phyloP scores from a whole-genome alignment of 345 rosid genomes.

The Moringa oleifera region DNA sequence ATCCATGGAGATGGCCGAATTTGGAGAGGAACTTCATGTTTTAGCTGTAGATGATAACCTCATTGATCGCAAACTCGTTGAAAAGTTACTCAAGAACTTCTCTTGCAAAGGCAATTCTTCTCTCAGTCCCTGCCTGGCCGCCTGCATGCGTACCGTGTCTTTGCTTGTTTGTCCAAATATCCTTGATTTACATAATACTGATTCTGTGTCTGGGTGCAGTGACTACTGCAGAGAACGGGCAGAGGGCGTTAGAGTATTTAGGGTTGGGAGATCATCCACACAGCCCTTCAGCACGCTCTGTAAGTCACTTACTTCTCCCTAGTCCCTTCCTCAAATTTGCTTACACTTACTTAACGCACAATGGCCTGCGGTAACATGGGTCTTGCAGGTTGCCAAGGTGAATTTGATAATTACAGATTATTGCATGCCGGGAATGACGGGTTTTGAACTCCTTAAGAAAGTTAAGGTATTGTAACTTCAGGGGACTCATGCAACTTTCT shows the following conservation, averaged over 20 bases:
- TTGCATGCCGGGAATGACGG: slow-evolving; percentile 95
- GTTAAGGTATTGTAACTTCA: slow-evolving; percentile 44
- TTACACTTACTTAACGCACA: background rate
- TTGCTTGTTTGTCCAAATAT: background rate
- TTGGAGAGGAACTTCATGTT: slow-evolving; percentile 51
- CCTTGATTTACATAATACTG: background rate
- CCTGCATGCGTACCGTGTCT: background rate
- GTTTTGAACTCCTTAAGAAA: slow-evolving; percentile 77
- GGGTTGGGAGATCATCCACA: slow-evolving; percentile 46
- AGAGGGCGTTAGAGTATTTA: slow-evolving; percentile 66
- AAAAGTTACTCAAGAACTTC: slow-evolving; percentile 56
- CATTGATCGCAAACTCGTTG: slow-evolving; percentile 61
- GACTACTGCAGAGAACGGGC: slow-evolving; percentile 73
- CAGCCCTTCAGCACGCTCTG: slow-evolving; percentile 9
- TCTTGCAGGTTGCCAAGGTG: slow-evolving; percentile 52
- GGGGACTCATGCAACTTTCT: background rate
- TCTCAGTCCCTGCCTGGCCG: background rate
- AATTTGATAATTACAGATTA: slow-evolving; percentile 80
- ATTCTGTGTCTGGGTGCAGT: slow-evolving; percentile 32
- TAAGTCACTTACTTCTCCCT: slow-evolving; percentile 8
- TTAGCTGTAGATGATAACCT: slow-evolving; percentile 86
- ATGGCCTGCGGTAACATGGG: too few species aligned
- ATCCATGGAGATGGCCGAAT: slow-evolving; percentile 22
- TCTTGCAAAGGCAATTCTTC: slow-evolving; percentile 58
- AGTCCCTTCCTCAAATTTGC: background rate